phyloP scores from a whole-genome alignment of 2,329 filamentous ascomycete species.

The Coleophoma eucalyptorum region DNA sequence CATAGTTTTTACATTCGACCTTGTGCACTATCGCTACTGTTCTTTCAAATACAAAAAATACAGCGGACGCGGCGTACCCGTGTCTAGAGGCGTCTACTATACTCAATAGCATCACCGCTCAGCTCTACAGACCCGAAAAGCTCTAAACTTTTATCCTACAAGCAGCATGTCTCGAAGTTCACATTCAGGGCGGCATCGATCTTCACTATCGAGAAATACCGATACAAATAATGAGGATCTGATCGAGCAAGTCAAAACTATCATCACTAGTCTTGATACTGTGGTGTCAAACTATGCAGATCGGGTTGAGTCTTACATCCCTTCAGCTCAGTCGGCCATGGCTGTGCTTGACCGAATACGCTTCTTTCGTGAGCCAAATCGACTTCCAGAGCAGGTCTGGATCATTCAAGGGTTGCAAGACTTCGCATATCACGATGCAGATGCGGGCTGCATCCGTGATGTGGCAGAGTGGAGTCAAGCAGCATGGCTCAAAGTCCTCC shows the following conservation, averaged over 20 bases:
- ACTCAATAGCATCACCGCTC: too few species aligned
- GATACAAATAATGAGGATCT: slow-evolving; percentile 16
- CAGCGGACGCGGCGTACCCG: too few species aligned
- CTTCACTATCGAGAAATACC: slow-evolving; percentile 3
- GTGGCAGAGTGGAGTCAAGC: slow-evolving; percentile 45
- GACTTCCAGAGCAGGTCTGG: slow-evolving; percentile 34
- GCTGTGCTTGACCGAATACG: slow-evolving; percentile 31
- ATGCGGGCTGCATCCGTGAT: slow-evolving; percentile 39
- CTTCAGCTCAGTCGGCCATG: slow-evolving; percentile 34
- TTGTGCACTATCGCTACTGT: too few species aligned
- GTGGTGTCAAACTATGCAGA: slow-evolving; percentile 17
- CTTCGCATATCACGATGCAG: slow-evolving; percentile 44
- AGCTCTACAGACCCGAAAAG: too few species aligned
- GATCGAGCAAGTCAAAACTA: slow-evolving; percentile 22
- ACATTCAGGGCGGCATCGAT: slow-evolving; percentile 16
- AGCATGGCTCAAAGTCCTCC: slow-evolving; percentile 40
- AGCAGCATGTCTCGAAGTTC: slow-evolving; percentile 15
- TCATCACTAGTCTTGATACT: slow-evolving; percentile 20
- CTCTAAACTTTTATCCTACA: too few species aligned
- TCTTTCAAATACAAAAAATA: too few species aligned
- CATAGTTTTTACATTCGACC: too few species aligned
- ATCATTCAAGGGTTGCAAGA: slow-evolving; percentile 41
- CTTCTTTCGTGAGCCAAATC: slow-evolving; percentile 31
- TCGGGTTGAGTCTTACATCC: slow-evolving; percentile 28
- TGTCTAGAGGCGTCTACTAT: too few species aligned